phyloP scores from a whole-genome alignment of 148 eudicot genomes.

The Mesembryanthemum crystallinum region DNA sequence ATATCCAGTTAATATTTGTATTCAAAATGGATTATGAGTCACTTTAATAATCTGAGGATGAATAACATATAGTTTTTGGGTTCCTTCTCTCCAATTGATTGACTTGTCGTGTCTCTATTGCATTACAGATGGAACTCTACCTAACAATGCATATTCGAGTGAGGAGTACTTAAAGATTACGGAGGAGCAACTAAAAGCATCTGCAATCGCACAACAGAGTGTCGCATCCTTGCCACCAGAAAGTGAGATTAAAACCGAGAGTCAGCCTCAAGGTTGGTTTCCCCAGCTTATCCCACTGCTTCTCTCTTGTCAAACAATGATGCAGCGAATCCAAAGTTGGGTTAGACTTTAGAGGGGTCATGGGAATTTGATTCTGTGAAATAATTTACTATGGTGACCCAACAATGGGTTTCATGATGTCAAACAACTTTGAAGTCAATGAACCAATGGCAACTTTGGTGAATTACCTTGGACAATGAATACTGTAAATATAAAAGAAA shows the following conservation, averaged over 20 bases:
- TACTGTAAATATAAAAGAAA: no score
- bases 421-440: no score
- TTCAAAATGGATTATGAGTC: neutral
- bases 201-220: constrained; percentile 41
- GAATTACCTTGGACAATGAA: no score
- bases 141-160: constrained; percentile 44
- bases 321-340: no score
- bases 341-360: no score
- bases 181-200: constrained; percentile 62
- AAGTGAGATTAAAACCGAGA: constrained; percentile 29
- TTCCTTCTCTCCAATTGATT: neutral
- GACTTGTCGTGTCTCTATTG: neutral
- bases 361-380: no score
- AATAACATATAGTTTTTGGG: neutral
- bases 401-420: no score
- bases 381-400: no score
- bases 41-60: neutral
- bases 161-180: constrained; percentile 62
- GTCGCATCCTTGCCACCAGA: constrained; percentile 31
- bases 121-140: constrained; percentile 53
- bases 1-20: neutral
- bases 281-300: neutral
- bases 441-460: no score
- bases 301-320: neutral
- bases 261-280: constrained; percentile 49